Conservation (phyloP, 331 rosid genomes). For the Rosa hybrid region DNA sequence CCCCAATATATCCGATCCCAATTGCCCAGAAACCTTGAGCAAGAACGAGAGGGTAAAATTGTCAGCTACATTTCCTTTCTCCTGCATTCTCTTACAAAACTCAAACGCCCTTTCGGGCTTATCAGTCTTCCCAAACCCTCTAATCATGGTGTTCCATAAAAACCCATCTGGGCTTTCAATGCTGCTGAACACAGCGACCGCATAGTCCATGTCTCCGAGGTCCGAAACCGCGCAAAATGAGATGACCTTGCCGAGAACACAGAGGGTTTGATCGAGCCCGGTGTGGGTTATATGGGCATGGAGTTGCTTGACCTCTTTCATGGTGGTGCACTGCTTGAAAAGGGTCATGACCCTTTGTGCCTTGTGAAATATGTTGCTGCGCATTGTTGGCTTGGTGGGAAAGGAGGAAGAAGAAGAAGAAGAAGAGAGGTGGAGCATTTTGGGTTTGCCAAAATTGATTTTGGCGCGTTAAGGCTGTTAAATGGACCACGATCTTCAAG, state of each 20-base stretch:
- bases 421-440: not conserved
- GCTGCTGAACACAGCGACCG: conserved; percentile 43
- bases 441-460: not conserved
- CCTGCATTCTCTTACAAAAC: conserved; percentile 55
- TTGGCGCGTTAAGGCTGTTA: not conserved
- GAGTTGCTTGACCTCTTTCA: conserved; percentile 34
- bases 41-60: conserved; percentile 74
- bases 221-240: conserved; percentile 48
- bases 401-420: not conserved
- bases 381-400: conserved; percentile 13
- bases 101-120: conserved; percentile 43
- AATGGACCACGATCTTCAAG: too few relatives aligned
- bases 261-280: conserved; percentile 51
- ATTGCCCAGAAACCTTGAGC: conserved; percentile 47
- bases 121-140: conserved; percentile 58
- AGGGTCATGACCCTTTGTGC: conserved; percentile 38
- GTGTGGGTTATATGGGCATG: conserved; percentile 50
- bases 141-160: conserved; percentile 71
- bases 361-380: conserved; percentile 15
- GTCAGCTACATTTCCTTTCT: conserved; percentile 32
- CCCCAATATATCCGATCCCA: conserved; percentile 46
- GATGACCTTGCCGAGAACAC: conserved; percentile 57
- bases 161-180: conserved; percentile 62
- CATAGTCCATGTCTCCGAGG: conserved; percentile 52
- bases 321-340: conserved; percentile 45